Conservation (phyloP, 1,284 basidiomycete species). For the Fomitiporia mediterranea region DNA sequence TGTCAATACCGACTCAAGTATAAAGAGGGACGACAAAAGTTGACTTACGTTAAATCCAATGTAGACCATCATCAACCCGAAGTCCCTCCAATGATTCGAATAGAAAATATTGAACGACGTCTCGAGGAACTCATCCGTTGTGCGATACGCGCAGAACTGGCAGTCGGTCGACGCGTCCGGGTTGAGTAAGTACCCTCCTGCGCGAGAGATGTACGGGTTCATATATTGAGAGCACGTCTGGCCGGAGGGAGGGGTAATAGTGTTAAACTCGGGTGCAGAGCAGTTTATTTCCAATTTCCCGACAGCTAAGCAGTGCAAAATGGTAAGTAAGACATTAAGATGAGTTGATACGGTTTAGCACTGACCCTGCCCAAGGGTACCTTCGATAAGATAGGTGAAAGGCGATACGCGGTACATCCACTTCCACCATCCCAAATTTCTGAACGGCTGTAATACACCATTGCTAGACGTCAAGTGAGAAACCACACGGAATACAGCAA, state of each 20-base stretch:
- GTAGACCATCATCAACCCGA: conserved; percentile 44
- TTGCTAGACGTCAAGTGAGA: conserved; percentile 1
- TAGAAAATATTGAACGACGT: conserved; percentile 45
- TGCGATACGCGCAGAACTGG: conserved; percentile 46
- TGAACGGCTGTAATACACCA: conserved; percentile 16
- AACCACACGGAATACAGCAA: background rate
- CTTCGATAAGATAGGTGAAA: conserved; percentile 35
- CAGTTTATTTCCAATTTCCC: conserved; percentile 53
- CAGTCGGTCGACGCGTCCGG: conserved; percentile 48
- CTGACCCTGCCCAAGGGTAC: conserved; percentile 21
- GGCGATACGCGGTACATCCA: conserved; percentile 29
- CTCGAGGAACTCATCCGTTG: conserved; percentile 40
- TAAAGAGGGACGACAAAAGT: background rate
- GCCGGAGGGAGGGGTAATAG: conserved; percentile 52
- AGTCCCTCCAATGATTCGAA: conserved; percentile 45
- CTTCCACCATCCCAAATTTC: conserved; percentile 18
- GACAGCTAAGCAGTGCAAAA: conserved; percentile 30
- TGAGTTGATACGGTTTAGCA: background rate
- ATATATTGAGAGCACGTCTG: conserved; percentile 59
- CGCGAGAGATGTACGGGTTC: conserved; percentile 42
- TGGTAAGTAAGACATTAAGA: too few species aligned
- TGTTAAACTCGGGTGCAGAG: conserved; percentile 46
- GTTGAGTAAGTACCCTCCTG: conserved; percentile 66
- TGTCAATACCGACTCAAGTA: background rate
- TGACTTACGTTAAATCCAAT: conserved; percentile 45